phyloP scores from a whole-genome alignment of 1,139 yeast species.

The Nakaseomyces nivariensis region DNA sequence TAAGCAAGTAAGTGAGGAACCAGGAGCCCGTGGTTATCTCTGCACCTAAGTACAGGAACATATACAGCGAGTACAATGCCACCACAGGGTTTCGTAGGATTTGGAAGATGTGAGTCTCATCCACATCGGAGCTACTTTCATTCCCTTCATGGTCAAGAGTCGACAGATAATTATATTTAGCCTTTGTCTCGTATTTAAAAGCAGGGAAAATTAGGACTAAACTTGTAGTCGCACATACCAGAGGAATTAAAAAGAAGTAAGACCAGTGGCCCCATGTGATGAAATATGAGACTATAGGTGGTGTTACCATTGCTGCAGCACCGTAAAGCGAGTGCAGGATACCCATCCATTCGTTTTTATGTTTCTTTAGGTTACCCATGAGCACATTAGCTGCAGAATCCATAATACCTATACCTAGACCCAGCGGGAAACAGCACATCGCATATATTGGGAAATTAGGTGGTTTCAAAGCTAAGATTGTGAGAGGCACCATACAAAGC shows the following conservation, averaged over 20 bases:
- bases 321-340: conserved; percentile 62
- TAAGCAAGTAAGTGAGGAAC: conserved; percentile 48
- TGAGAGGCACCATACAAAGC: conserved; percentile 15
- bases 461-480: conserved; percentile 18
- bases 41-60: conserved; percentile 57
- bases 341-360: conserved; percentile 53
- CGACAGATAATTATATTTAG: conserved; percentile 39
- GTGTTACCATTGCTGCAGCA: conserved; percentile 56
- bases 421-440: conserved; percentile 36
- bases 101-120: conserved; percentile 23
- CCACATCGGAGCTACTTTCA: conserved; percentile 13
- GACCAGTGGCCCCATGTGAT: conserved; percentile 31
- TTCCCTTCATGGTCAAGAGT: conserved; percentile 20
- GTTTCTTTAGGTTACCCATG: conserved; percentile 46
- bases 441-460: conserved; percentile 29
- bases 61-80: conserved; percentile 38
- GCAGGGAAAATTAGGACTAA: conserved; percentile 20
- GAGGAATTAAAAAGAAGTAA: conserved; percentile 23
- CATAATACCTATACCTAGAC: conserved; percentile 50
- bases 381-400: conserved; percentile 55
- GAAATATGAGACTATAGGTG: conserved; percentile 43
- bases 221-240: conserved; percentile 16
- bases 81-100: conserved; percentile 38
- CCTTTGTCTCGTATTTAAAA: conserved; percentile 46
- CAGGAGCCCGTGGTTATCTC: conserved; percentile 65